Evolutionary conservation across 139 green algal genomes (phyloP).

Genomic region (Microglena sp.): DNA sequence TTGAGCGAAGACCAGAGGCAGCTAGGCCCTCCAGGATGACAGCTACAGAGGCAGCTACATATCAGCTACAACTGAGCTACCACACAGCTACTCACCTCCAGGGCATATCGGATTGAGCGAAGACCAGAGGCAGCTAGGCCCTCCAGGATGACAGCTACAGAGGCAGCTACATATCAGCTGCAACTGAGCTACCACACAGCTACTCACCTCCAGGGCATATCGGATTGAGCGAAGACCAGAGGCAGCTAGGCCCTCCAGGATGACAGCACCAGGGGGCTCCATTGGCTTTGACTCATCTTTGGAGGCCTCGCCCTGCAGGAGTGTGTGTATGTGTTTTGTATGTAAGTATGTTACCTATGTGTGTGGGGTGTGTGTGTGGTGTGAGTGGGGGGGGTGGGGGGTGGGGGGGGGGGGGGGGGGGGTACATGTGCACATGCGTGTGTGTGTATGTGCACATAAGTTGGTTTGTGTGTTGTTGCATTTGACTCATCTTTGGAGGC

Average conservation of each 20-base stretch:
- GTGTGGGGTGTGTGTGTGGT: no score
- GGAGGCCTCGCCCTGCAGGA: not conserved
- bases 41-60: not conserved
- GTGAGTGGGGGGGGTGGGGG: no score
- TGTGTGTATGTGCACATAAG: no score
- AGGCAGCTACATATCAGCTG: not conserved
- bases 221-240: conserved; percentile 86
- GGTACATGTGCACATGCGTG: no score
- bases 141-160: no score
- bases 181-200: not conserved
- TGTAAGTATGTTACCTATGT: no score
- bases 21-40: not conserved
- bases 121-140: conserved; percentile 87
- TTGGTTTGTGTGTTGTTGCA: no score
- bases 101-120: conserved; percentile 85
- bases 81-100: conserved; percentile 58
- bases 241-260: conserved; percentile 88
- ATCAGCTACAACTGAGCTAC: not conserved
- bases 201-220: conserved; percentile 75
- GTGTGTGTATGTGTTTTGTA: not conserved
- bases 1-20: not conserved
- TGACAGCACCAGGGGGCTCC: no score
- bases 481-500: no score
- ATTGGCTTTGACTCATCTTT: no score
- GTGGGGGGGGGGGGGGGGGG: no score